A percentile compares a stretch with the other conserved stretches of the same genome.
Conservation (phyloP, 139 green algal species). For the Microglena sp. region DNA sequence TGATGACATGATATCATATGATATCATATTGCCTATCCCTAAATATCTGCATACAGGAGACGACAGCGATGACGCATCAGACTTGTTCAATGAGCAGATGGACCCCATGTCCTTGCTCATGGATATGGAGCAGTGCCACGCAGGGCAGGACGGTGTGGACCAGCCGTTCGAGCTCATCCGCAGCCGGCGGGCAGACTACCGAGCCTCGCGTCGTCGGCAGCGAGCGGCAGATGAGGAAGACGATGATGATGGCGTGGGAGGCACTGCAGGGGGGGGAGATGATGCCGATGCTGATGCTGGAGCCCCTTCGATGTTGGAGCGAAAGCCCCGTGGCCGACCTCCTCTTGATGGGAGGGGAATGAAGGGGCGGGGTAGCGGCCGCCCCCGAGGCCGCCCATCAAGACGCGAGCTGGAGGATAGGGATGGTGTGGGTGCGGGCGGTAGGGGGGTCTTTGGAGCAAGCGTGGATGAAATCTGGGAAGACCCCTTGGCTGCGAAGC, state of each 20-base stretch:
- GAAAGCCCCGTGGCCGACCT: no score
- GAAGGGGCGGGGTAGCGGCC: no score
- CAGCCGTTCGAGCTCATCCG: slow-evolving; percentile 44
- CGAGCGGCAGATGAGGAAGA: not conserved
- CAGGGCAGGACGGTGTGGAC: not conserved
- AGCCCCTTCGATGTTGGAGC: no score
- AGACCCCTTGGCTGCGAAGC: slow-evolving; percentile 40
- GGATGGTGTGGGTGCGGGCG: not conserved
- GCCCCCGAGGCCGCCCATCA: no score
- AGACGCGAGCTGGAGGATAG: no score
- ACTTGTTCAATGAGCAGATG: slow-evolving; percentile 30
- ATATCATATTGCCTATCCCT: no score
- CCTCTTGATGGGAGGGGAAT: no score
- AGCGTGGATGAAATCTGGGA: slow-evolving; percentile 41
- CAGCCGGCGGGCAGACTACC: no score
- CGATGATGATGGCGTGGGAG: not conserved
- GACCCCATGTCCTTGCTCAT: slow-evolving; percentile 38
- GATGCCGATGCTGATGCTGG: not conserved
- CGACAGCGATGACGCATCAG: slow-evolving; percentile 16
- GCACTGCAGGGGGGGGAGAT: not conserved
- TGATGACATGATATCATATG: no score
- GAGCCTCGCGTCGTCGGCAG: slow-evolving; percentile 2
- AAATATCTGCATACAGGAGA: no score
- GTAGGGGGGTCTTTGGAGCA: slow-evolving; percentile 27
- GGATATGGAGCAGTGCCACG: slow-evolving; percentile 26